Percentiles rank a stretch among this genome's conserved stretches.
Evolutionary conservation across 2,329 filamentous ascomycete species (phyloP).

Genomic region (Epichloe amarillans): DNA sequence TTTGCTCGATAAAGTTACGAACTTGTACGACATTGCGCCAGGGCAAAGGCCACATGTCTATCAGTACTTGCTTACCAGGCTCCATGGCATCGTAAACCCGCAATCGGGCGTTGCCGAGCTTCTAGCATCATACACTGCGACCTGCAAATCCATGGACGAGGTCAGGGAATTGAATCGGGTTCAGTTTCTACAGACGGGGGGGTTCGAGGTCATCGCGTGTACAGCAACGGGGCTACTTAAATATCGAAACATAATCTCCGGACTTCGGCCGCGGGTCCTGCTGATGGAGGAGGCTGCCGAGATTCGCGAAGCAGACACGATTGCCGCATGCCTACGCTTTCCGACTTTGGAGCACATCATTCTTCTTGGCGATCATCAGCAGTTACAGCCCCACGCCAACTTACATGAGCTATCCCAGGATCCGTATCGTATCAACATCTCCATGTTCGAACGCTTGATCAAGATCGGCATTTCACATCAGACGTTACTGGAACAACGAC

Average conservation of each 20-base stretch:
- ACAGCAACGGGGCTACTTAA: constrained; percentile 76
- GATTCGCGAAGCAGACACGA: constrained; percentile 50
- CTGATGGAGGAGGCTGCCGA: constrained; percentile 75
- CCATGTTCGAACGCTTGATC: constrained; percentile 71
- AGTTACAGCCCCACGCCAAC: constrained; percentile 58
- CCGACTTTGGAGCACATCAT: constrained; percentile 39
- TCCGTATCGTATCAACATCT: constrained; percentile 57
- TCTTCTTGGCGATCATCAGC: constrained; percentile 65
- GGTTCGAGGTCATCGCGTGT: constrained; percentile 42
- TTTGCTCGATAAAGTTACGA: neutral
- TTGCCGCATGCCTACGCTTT: constrained; percentile 31
- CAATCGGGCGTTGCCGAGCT: constrained; percentile 17
- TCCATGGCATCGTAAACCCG: neutral
- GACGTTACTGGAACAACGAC: constrained; percentile 54
- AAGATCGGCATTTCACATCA: constrained; percentile 48
- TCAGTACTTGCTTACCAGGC: neutral
- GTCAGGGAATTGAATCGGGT: constrained; percentile 46
- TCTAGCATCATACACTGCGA: constrained; percentile 34
- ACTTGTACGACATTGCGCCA: constrained; percentile 3
- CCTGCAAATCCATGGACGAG: constrained; percentile 39
- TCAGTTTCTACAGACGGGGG: constrained; percentile 20
- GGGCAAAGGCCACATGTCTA: constrained; percentile 2
- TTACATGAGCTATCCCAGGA: constrained; percentile 41
- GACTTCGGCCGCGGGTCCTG: constrained; percentile 51
- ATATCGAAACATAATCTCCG: constrained; percentile 57